Conservation (phyloP, 306 rosid species). For the Clitoria ternatea region DNA sequence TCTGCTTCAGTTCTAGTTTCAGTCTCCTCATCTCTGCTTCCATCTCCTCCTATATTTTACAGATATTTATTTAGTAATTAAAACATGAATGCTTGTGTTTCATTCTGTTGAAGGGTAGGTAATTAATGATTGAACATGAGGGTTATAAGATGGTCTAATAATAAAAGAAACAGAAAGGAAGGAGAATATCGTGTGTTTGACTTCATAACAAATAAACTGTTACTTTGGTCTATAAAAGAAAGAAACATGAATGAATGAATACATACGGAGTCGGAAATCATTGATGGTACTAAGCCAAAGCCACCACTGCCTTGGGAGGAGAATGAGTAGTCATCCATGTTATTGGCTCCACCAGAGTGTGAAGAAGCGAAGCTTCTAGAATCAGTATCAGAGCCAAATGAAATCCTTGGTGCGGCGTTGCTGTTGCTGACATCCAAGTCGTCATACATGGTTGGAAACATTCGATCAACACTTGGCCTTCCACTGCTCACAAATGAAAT, state of each 20-base stretch:
- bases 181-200: too few relatives aligned
- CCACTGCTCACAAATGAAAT: constrained; percentile 68
- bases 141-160: too few relatives aligned
- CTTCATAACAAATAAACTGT: too few relatives aligned
- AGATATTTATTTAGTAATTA: neutral
- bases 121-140: too few relatives aligned
- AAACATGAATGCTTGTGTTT: too few relatives aligned
- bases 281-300: neutral
- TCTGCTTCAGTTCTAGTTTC: constrained; percentile 77
- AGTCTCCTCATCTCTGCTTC: constrained; percentile 88
- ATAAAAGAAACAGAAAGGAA: too few relatives aligned
- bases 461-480: constrained; percentile 47
- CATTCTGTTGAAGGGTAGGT: too few relatives aligned
- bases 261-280: neutral
- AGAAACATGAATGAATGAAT: too few relatives aligned
- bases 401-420: constrained; percentile 19
- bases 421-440: constrained; percentile 27
- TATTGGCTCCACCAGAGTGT: constrained; percentile 28
- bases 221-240: too few relatives aligned
- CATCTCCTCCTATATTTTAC: constrained; percentile 49
- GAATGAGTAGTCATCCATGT: constrained; percentile 27
- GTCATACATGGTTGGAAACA: constrained; percentile 34
- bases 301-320: constrained; percentile 31
- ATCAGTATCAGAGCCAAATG: constrained; percentile 48
- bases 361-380: constrained; percentile 34